Base-by-base conservation (phyloP, 1,284 basidiomycete species). In the Flammula alnicola region DNA sequence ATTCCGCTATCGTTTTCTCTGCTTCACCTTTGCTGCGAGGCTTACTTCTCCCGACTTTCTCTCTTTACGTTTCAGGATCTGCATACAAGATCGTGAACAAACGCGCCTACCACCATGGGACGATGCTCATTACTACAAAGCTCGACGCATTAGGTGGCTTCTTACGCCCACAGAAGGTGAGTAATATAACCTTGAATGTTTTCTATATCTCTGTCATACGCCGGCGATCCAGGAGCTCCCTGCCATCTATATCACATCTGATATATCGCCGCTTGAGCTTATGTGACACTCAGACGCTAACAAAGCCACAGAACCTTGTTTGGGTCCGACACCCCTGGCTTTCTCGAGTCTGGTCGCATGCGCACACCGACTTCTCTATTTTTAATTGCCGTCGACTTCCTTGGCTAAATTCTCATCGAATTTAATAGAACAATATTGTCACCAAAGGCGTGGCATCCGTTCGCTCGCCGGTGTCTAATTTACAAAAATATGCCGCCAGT, bases 61-160 rank as follows among this genome's bases (percentile, higher is more conserved):
- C n/a, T 19, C 44, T 17, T 55, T 52, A 99, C 89, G 86, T 99
- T 46, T 98, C 96, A 39, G 97, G 97, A 27, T 98, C 94, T 11
- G 97, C 97, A 5, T 99, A 98, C 75, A 98, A 98, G 73, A 91
- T 99, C 51, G 90, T 91, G 31, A 91, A 86, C 58, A 84, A 86
- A 52, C 77, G 97, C 12, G 94, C 95, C 1, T 99, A 98, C 70
- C 96, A 99, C 63, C 97, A 99, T 64, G 97, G 97, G 0, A 99
- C 96, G n/a, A 98, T 99, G 96, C 81, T 99, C 22, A 90, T 99
- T 23, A 88, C 91, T 10, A 91, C 93, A 4, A 74, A 80, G 39
- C 77, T 97, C 17, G 74, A 80, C 27, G 78, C 81, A 7, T 74
- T 96, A 1, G 89, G 91, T 0, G 80, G 87, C 44, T 72, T 93